Conservation (phyloP, 768 basidiomycete species). For the Phylloporus sp. region DNA sequence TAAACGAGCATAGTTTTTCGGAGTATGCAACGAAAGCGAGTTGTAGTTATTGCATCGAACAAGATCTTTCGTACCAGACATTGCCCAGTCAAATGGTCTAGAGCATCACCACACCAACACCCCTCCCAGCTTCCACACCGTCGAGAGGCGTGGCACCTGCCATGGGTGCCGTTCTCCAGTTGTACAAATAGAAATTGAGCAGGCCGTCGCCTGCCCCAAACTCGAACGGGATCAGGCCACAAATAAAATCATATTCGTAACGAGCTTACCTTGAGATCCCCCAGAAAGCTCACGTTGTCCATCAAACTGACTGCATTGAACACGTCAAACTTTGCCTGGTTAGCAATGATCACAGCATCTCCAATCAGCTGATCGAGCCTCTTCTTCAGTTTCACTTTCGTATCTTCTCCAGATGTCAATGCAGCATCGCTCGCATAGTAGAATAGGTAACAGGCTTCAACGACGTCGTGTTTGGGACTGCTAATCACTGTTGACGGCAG, state of each 20-base stretch:
- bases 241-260: neutral
- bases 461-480: constrained; percentile 59
- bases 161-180: constrained; percentile 83
- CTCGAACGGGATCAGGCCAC: constrained; percentile 38
- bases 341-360: constrained; percentile 80
- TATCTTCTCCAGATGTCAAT: constrained; percentile 57
- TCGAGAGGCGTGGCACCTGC: constrained; percentile 63
- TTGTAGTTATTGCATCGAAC: neutral
- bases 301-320: constrained; percentile 93
- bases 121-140: constrained; percentile 58
- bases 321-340: constrained; percentile 88
- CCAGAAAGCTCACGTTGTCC: constrained; percentile 84
- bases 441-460: constrained; percentile 93
- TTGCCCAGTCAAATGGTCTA: constrained; percentile 31
- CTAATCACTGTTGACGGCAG: constrained; percentile 92
- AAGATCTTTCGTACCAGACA: neutral
- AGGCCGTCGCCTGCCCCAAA: constrained; percentile 92
- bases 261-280: constrained; percentile 71
- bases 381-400: constrained; percentile 58
- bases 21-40: neutral
- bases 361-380: constrained; percentile 68
- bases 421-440: constrained; percentile 88
- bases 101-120: constrained; percentile 93
- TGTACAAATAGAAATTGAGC: constrained; percentile 91
- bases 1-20: neutral